phyloP scores from a whole-genome alignment of 176 grass and related monocot species.

The Dendrocalamus sinicus region DNA sequence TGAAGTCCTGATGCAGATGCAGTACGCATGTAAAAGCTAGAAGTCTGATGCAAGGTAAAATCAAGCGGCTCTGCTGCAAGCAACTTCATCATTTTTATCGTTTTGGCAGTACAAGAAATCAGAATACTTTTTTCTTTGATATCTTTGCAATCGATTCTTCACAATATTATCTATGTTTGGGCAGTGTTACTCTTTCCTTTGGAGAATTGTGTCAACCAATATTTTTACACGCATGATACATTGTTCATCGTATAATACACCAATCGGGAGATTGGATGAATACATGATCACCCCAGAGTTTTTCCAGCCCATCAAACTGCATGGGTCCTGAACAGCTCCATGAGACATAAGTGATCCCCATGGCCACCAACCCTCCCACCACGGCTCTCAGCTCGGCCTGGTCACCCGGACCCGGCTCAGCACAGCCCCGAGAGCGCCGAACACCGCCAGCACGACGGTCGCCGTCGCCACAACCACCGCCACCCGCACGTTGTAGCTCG shows the following conservation, averaged over 20 bases:
- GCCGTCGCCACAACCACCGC: constrained; percentile 47
- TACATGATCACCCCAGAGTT: background rate
- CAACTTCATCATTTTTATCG: background rate
- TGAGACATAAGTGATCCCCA: constrained; percentile 69
- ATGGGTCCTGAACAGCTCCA: constrained; percentile 54
- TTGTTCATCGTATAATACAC: background rate
- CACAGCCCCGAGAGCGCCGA: constrained; percentile 51
- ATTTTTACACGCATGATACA: background rate
- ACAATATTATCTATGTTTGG: background rate
- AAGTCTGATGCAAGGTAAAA: background rate
- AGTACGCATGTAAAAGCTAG: background rate
- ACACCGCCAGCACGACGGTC: constrained; percentile 42
- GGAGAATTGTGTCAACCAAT: background rate
- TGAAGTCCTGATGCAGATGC: background rate
- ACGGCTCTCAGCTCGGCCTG: constrained; percentile 30
- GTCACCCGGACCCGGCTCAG: constrained; percentile 19
- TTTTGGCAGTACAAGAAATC: background rate
- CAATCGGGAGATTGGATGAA: background rate
- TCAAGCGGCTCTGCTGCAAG: background rate
- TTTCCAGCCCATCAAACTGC: constrained; percentile 31
- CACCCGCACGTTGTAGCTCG: constrained; percentile 50
- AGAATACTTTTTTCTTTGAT: background rate
- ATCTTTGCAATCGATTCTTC: background rate
- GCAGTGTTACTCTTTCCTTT: background rate
- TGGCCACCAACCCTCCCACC: constrained; percentile 60